A percentile compares a stretch with the other conserved stretches of the same genome.
phyloP scores from a whole-genome alignment of 106 monocot genomes.

The Allium sativum region DNA sequence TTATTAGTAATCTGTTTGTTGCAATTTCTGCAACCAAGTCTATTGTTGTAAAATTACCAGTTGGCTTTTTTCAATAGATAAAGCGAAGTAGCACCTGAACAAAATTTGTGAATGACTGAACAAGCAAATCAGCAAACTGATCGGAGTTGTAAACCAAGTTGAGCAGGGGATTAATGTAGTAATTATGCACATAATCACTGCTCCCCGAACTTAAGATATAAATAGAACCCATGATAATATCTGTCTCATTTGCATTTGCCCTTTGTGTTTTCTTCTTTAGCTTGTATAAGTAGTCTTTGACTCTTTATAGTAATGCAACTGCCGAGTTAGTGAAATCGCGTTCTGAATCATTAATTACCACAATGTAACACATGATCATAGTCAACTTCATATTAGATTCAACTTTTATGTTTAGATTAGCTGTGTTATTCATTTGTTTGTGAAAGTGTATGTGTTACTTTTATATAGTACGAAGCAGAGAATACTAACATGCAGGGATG shows the following conservation, averaged over 20 bases:
- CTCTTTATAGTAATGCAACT: conserved; percentile 66
- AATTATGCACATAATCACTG: conserved; percentile 91
- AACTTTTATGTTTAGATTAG: too few relatives aligned
- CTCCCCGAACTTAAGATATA: too few relatives aligned
- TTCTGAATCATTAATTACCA: conserved; percentile 16
- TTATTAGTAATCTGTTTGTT: too few relatives aligned
- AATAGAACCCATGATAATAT: too few relatives aligned
- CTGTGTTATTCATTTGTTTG: too few relatives aligned
- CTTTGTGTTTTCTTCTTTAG: conserved; percentile 17
- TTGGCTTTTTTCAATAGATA: too few relatives aligned
- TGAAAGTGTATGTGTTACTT: too few relatives aligned
- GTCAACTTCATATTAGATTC: too few relatives aligned
- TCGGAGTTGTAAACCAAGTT: conserved; percentile 27
- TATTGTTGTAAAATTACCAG: too few relatives aligned
- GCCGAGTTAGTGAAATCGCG: conserved; percentile 56
- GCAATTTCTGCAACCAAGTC: too few relatives aligned
- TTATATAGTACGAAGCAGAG: background rate
- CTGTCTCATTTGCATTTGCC: too few relatives aligned
- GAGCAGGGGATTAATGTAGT: conserved; percentile 73
- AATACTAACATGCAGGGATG: conserved; percentile 30
- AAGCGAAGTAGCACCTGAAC: conserved; percentile 5
- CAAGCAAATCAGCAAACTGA: conserved; percentile 37
- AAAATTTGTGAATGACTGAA: conserved; percentile 52
- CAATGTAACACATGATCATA: background rate
- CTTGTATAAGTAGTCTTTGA: conserved; percentile 38